These are phyloP conservation scores for Mrakia blollopis DNA, from an alignment of 768 basidiomycete species.

Conservation along the genomic window DNA sequence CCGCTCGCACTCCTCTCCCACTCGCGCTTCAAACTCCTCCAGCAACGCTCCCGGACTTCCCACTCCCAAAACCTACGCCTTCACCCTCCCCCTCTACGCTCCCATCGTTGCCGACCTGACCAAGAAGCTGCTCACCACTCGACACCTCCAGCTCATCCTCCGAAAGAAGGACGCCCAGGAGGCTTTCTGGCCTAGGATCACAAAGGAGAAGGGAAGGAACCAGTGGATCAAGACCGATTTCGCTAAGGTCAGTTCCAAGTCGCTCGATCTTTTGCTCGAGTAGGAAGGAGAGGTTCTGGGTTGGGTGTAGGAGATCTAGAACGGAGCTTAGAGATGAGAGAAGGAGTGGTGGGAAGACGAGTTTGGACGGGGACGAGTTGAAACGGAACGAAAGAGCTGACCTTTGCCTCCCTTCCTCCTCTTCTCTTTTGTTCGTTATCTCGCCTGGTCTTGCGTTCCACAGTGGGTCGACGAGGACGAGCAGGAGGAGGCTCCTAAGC, in stretches of 20 bases:
- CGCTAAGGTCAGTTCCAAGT: constrained; percentile 50
- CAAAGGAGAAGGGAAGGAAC: constrained; percentile 75
- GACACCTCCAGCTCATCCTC: constrained; percentile 62
- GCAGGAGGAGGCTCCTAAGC: constrained; percentile 59
- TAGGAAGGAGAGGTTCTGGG: too few species aligned
- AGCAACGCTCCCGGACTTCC: constrained; percentile 47
- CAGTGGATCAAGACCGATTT: constrained; percentile 92
- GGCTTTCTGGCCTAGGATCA: constrained; percentile 90
- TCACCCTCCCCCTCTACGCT: constrained; percentile 67
- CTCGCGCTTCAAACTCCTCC: not conserved
- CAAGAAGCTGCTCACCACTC: constrained; percentile 58
- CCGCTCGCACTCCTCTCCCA: not conserved
- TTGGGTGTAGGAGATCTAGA: too few species aligned
- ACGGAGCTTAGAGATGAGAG: too few species aligned
- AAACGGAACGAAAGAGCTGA: not conserved
- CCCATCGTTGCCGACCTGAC: constrained; percentile 44
- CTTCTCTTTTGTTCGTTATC: not conserved
- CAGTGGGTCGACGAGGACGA: constrained; percentile 95
- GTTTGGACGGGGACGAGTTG: not conserved
- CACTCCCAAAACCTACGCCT: constrained; percentile 61
- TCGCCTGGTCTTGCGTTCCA: too few species aligned
- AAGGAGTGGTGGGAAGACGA: not conserved
- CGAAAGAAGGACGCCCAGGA: constrained; percentile 70
- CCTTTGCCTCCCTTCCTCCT: not conserved
- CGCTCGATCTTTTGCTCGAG: too few species aligned